These are phyloP conservation scores for Adansonia rubrostipa DNA, from an alignment of 441 rosid species.

Conservation along the genomic window DNA sequence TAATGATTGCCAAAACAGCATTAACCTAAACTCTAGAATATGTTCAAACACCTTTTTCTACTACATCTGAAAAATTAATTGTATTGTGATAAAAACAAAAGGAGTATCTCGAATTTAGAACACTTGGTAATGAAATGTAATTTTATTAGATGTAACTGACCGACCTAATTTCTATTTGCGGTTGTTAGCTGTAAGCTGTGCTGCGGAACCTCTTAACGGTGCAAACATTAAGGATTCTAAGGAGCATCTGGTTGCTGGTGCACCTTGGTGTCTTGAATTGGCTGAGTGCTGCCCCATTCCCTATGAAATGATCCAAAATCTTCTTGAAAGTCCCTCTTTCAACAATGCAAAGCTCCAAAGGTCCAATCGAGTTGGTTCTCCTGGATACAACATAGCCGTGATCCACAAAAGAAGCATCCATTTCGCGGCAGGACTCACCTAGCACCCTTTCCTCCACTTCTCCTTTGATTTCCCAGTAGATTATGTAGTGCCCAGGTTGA, in stretches of 20 bases:
- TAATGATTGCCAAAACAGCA: not conserved
- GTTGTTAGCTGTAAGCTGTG: slow-evolving; percentile 51
- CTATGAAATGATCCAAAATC: slow-evolving; percentile 68
- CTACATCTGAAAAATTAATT: not conserved
- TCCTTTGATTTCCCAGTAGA: slow-evolving; percentile 90
- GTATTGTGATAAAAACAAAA: not conserved
- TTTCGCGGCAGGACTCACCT: slow-evolving; percentile 63
- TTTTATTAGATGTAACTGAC: not conserved
- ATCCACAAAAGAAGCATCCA: slow-evolving; percentile 78
- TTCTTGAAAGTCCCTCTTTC: slow-evolving; percentile 73
- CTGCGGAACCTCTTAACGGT: slow-evolving; percentile 63
- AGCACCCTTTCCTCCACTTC: slow-evolving; percentile 67
- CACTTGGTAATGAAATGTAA: not conserved
- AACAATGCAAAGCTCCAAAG: slow-evolving; percentile 74
- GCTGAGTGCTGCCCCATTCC: slow-evolving; percentile 75
- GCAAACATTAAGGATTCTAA: slow-evolving; percentile 62
- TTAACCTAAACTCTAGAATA: not conserved
- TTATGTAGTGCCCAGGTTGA: slow-evolving; percentile 79
- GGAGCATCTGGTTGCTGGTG: slow-evolving; percentile 57
- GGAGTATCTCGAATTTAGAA: not conserved
- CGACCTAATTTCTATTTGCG: not conserved
- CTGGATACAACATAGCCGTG: slow-evolving; percentile 83
- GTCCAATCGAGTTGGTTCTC: slow-evolving; percentile 70
- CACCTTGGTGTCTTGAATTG: slow-evolving; percentile 96
- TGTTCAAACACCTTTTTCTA: not conserved